A percentile compares a stretch with the other conserved stretches of the same genome.
Conservation (phyloP, 352 stramenopile genomes). For the Pythium phragmitis region DNA sequence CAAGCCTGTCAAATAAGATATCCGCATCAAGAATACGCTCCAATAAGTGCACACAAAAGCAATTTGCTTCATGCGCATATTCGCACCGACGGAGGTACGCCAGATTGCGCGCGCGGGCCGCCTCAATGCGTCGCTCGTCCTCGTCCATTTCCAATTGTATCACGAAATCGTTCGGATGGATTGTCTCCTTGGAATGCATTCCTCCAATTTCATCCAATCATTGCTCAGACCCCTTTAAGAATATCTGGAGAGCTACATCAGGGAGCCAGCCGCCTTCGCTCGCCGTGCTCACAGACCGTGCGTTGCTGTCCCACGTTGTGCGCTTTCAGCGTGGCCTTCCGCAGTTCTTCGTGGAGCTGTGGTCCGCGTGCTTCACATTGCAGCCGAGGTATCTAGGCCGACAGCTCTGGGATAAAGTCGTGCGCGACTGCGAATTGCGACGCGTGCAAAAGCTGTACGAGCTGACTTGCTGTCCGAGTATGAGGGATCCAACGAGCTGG, state of each 20-base stretch:
- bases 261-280: background rate
- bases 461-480: background rate
- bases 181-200: too few species aligned
- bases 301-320: background rate
- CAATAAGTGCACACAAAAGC: background rate
- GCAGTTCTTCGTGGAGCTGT: background rate
- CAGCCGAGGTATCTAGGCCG: too few species aligned
- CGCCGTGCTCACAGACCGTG: background rate
- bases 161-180: too few species aligned
- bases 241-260: background rate
- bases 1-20: constrained; percentile 33
- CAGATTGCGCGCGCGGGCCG: constrained; percentile 65
- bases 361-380: too few species aligned
- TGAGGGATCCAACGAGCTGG: background rate
- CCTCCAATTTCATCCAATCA: too few species aligned
- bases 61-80: constrained; percentile 18
- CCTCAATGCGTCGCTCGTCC: constrained; percentile 45
- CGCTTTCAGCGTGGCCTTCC: background rate
- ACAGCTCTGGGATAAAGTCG: background rate
- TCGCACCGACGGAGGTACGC: constrained; percentile 60
- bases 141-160: constrained; percentile 16
- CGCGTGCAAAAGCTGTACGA: background rate
- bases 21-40: background rate
- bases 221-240: background rate
- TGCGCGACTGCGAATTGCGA: background rate